Percentiles rank a stretch among this genome's conserved stretches.
phyloP scores from a whole-genome alignment of 2,329 filamentous ascomycete genomes.

The Dactylellina parvicollis region DNA sequence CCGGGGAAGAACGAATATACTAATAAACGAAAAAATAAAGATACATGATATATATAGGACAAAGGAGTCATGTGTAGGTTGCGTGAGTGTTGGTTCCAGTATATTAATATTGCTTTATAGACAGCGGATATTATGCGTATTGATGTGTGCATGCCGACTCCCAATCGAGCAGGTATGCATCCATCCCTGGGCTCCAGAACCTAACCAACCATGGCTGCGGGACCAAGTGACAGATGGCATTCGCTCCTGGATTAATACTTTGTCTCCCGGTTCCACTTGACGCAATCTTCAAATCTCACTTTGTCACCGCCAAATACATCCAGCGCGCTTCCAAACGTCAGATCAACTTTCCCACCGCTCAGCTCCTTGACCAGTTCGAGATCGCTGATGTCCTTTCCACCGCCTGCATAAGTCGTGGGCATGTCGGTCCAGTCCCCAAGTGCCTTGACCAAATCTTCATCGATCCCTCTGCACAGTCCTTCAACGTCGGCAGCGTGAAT shows the following conservation, averaged over 20 bases:
- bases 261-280: constrained; percentile 76
- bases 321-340: constrained; percentile 95
- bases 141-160: neutral
- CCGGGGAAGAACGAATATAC: neutral
- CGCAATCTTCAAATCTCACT: constrained; percentile 87
- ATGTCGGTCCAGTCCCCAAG: constrained; percentile 88
- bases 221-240: neutral
- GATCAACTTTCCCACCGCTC: constrained; percentile 82
- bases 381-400: constrained; percentile 83
- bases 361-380: constrained; percentile 81
- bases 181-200: neutral
- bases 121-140: too few species aligned
- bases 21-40: too few species aligned
- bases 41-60: neutral
- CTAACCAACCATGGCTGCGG: neutral
- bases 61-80: too few species aligned
- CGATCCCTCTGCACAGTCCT: constrained; percentile 88
- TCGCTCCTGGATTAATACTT: neutral
- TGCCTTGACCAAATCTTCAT: constrained; percentile 80
- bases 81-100: too few species aligned
- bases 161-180: neutral
- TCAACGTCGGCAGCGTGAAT: constrained; percentile 98
- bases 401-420: constrained; percentile 95
- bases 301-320: constrained; percentile 93
- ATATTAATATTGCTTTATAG: too few species aligned